Conservation (phyloP, 192 early-diverging fungal species). For the Coemansia sp. region DNA sequence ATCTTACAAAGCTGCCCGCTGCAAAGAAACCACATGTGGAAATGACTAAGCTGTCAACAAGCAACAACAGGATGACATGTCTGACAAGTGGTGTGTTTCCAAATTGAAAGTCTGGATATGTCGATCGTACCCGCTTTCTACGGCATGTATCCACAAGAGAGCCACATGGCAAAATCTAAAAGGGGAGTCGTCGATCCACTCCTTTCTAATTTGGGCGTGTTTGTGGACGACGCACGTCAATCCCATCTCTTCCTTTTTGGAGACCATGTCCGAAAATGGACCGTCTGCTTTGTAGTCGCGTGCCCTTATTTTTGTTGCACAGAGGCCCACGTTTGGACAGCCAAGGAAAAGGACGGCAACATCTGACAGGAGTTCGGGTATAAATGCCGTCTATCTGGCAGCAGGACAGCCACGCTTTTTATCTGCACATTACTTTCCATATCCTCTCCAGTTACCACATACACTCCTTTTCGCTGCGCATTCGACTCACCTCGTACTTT, state of each 20-base stretch:
- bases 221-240: neutral
- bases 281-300: neutral
- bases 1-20: too few species aligned
- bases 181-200: neutral
- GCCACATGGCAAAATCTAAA: neutral
- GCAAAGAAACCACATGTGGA: too few species aligned
- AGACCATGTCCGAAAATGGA: neutral
- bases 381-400: neutral
- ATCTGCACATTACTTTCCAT: neutral
- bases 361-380: neutral
- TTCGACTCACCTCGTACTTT: too few species aligned
- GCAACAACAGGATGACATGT: too few species aligned
- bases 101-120: too few species aligned
- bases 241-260: neutral
- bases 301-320: neutral
- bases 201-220: neutral
- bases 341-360: neutral
- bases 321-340: neutral
- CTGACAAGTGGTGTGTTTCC: too few species aligned
- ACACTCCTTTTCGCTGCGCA: too few species aligned
- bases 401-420: neutral
- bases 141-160: neutral
- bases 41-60: too few species aligned
- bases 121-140: too few species aligned
- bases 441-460: neutral